These are phyloP conservation scores for Pinus taeda DNA, from an alignment of 75 land plant species.

Conservation along the genomic window DNA sequence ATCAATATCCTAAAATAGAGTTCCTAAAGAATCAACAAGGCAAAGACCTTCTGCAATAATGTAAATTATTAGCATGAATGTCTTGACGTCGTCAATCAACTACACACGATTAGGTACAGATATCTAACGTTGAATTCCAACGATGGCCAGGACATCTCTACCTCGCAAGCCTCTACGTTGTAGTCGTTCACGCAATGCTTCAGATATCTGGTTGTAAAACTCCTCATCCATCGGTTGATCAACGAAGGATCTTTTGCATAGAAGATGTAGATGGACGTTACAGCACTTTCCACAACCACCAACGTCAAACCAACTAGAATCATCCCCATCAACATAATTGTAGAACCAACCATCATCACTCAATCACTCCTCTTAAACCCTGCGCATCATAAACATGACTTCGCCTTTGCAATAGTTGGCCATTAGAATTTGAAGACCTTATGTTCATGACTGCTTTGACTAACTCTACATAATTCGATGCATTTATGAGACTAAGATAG, in stretches of 20 bases:
- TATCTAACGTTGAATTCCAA: constrained; percentile 7
- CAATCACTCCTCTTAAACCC: constrained; percentile 46
- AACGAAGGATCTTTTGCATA: constrained; percentile 78
- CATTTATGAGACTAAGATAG: no score
- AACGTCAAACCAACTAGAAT: constrained; percentile 80
- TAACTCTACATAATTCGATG: no score
- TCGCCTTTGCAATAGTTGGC: no score
- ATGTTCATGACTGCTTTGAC: no score
- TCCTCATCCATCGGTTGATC: constrained; percentile 73
- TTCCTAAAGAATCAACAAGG: no score
- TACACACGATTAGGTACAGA: neutral
- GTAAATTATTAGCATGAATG: no score
- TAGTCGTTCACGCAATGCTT: constrained; percentile 71
- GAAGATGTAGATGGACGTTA: constrained; percentile 85
- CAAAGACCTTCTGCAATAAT: no score
- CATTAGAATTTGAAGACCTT: no score
- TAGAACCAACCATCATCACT: constrained; percentile 70
- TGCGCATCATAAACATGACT: no score
- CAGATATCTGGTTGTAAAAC: constrained; percentile 73
- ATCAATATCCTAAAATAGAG: no score
- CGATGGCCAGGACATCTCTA: constrained; percentile 35
- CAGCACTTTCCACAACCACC: constrained; percentile 88
- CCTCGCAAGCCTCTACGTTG: constrained; percentile 72
- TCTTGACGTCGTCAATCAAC: neutral
- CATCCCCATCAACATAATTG: constrained; percentile 93